Base-by-base conservation (phyloP, 768 basidiomycete species). In the Tephrocybe sp. region DNA sequence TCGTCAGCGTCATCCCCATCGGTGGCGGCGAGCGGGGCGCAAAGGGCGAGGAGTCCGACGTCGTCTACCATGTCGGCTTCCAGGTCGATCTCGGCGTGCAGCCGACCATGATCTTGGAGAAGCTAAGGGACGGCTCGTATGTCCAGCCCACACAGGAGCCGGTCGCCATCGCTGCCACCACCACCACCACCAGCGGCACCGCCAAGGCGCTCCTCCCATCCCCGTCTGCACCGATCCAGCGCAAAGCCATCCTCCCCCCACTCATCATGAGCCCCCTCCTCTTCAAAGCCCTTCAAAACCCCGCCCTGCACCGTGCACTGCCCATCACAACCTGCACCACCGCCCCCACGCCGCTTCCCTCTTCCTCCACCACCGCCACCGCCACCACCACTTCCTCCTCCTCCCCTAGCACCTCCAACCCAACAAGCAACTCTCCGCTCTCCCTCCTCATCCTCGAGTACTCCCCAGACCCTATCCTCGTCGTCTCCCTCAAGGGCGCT, bases 1-100 rank as follows among this genome's bases (percentile, higher is more conserved):
- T 96, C 50, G 85, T 98, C 56, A 90, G 90, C 20, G 80, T 98
- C 61, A 89, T 98, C 32, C 96, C 97, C 15, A 79, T 98, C 52
- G 65, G 75, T 0, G 91, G 87, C 7, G 90, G 82, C 17, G 76
- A 73, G 60, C 51, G 57, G 50, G 68, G 76, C 65, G 62, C 58
- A 25, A 36, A 69, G 56, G 76, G 82, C 37, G 86, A 84, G 57
- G 76, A 77, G 32, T 81, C 84, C 48, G 87, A 95, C 39, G 77
- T 90, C 34, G 84, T 83, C 8, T 96, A 88, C 65, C 88, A 91
- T 61, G 86, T 99, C 45, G 97, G 97, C 0, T 98, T 99, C 75
- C 94, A 99, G 69, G 89, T 97, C 49, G 93, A 98, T 68, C 74
- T 99, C 43, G 84, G 85, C 15, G 84, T 88, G 61, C 93, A 95